Base-by-base conservation (phyloP, 495 filamentous ascomycete species). In the Daldinia decipiens region DNA sequence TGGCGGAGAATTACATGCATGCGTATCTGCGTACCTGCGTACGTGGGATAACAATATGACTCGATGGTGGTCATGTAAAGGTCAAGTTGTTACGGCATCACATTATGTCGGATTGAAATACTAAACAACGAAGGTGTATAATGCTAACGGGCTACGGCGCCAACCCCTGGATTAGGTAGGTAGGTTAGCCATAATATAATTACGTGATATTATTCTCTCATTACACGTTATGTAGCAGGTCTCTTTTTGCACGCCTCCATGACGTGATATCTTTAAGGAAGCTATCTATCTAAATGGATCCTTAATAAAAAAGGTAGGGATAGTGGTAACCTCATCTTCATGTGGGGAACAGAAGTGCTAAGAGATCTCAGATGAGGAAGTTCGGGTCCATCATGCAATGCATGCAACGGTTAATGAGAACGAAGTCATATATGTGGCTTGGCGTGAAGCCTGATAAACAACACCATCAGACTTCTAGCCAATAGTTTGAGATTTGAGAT, bases 331-430 rank as follows among this genome's bases (percentile, higher is more conserved):
- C 17, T 52, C 51, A 56, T 57, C 57, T 61, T 19, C 53, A 47
- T 53, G 45, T 31, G 59, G 55, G 65, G 64, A 61, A 57, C 54
- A 24, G 29, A 53, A 60, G 17, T 53, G n/a, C 27, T 57, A 27
- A 36, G 51, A 66, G 57, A 58, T 62, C 38, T 67, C 68, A 36
- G 52, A 62, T 71, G 43, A 71, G 59, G 59, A 62, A 63, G 61
- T 36, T 64, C 63, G 36, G 67, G 47, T 57, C 34, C 50, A n/a
- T 53, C 43, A 24, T 39, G 31, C 34, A 59, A 58, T 24, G 36
- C 51, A 55, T 43, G 50, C 15, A 68, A 63, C 52, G 13, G 45
- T 61, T 52, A 62, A 59, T 24, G 21, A 56, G 50, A 24, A 24
- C 12, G 27, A 27, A 32, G 29, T 51, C 21, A 17, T 47, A 57